Evolutionary conservation across 495 filamentous ascomycete species (phyloP), one percentile per base, ranked within the genome.

Genomic region (Neurospora pannonica): DNA sequence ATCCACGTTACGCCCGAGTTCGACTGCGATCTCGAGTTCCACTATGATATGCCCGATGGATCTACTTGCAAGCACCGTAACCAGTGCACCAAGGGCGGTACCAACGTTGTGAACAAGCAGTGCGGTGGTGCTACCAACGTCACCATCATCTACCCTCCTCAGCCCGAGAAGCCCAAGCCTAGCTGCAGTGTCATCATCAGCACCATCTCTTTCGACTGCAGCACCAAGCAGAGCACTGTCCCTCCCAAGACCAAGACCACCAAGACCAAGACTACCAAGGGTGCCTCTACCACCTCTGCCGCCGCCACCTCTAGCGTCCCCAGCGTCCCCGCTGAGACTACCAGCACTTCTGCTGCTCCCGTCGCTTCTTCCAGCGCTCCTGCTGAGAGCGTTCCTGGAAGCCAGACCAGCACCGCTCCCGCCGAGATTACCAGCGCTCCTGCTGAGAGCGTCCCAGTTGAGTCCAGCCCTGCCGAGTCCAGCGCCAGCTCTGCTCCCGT

Each of bases 61-160:
- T 90, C 89, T 48, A 88, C 83, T 73, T 97, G 95, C 89, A 93
- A 90, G 82, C 90, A 94, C 81, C 89, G 86, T 46, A 84, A 87
- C 72, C 77, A 83, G 38, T 96, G 92, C 87, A 86, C 84, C 71
- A 82, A 88, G 70, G 84, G 85, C 34, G 92, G 92, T 78, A 89
- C 89, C 71, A 87, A 85, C 71, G 86, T 97, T 76, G 81, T 87
- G 82, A 97, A 97, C 86, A 88, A 86, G 74, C 94, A 97, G 85
- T 98, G 95, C 81, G 95, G 94, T 87, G 94, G 95, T 83, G 95
- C 95, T 73, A 92, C 86, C 78, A 88, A 87, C 31, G 93, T 97
- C 40, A 89, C 88, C 42, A 90, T 97, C 79, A 86, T 93, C 81
- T 89, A 93, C 78, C 92, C 92, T 19, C 78, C 84, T 9, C 82